These are phyloP conservation scores for Phytopythium ostracodes DNA, from an alignment of 352 stramenopile species.

Conservation along the genomic window DNA sequence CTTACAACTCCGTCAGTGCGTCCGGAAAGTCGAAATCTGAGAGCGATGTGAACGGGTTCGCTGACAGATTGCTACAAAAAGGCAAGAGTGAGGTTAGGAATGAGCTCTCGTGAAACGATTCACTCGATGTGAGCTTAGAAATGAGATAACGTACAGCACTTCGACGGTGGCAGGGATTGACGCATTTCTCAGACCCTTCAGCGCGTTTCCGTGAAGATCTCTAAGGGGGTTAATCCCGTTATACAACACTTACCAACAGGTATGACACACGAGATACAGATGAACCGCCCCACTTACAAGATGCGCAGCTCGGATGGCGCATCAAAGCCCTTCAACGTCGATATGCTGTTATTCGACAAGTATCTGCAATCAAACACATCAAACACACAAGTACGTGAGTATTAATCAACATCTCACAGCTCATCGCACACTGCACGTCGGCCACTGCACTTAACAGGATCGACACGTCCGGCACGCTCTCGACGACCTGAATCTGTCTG, in stretches of 20 bases:
- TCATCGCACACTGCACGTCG: too few relatives aligned
- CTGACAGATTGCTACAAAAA: constrained; percentile 32
- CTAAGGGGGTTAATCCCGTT: not conserved
- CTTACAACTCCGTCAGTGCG: constrained; percentile 29
- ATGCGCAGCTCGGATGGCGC: not conserved
- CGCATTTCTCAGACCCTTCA: constrained; percentile 12
- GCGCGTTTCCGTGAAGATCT: not conserved
- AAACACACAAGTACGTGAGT: not conserved
- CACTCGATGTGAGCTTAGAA: not conserved
- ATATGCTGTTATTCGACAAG: constrained; percentile 36
- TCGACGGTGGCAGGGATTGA: constrained; percentile 22
- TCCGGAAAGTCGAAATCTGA: constrained; percentile 16
- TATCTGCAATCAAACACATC: constrained; percentile 9
- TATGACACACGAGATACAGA: not conserved
- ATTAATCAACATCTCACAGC: too few relatives aligned
- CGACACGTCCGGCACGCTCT: constrained; percentile 26
- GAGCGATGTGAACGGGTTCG: constrained; percentile 28
- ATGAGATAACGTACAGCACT: constrained; percentile 21
- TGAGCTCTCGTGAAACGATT: not conserved
- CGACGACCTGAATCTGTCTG: constrained; percentile 21
- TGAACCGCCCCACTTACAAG: not conserved
- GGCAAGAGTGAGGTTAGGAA: not conserved
- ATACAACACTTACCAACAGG: not conserved
- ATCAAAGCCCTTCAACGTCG: not conserved
- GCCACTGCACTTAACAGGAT: too few relatives aligned